These are phyloP conservation scores for Aspergillus ustus DNA, from an alignment of 2,329 filamentous ascomycete species.

Conservation along the genomic window DNA sequence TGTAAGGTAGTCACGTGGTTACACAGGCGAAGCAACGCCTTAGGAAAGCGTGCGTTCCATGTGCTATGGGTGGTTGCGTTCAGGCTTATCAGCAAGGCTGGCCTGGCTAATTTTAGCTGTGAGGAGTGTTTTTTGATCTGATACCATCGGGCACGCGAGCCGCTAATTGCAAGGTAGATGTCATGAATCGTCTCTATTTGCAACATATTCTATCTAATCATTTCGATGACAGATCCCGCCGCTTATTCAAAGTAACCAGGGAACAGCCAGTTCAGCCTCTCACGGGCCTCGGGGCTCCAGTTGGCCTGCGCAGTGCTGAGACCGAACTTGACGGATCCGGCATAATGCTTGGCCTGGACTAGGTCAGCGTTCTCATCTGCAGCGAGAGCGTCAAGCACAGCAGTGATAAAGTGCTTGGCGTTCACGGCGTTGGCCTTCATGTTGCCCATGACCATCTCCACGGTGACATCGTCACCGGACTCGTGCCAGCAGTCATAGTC, in stretches of 20 bases:
- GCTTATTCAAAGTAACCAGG: conserved; percentile 70
- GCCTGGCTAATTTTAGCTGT: not conserved
- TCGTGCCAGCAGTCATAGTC: conserved; percentile 99
- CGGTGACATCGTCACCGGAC: conserved; percentile 78
- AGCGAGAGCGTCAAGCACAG: conserved; percentile 83
- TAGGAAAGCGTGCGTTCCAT: not conserved
- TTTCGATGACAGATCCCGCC: not conserved
- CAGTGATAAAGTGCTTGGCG: conserved; percentile 80
- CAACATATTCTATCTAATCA: not conserved
- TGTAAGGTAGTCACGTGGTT: not conserved
- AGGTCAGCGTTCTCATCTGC: conserved; percentile 76
- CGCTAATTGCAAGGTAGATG: not conserved
- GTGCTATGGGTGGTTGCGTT: not conserved
- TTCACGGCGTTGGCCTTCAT: conserved; percentile 94
- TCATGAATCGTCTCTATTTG: not conserved
- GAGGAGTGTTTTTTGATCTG: not conserved
- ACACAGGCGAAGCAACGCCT: not conserved
- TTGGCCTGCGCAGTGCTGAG: conserved; percentile 83
- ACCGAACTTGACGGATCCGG: conserved; percentile 75
- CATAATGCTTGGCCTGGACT: conserved; percentile 79
- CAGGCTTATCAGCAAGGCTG: not conserved
- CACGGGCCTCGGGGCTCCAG: conserved; percentile 72
- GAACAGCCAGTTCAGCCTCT: conserved; percentile 85
- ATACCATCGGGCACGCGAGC: not conserved
- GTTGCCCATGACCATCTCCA: conserved; percentile 95